Evolutionary conservation across 306 rosid genomes (phyloP), one percentile per base, ranked within the genome.

Genomic region (Begonia masoniana): DNA sequence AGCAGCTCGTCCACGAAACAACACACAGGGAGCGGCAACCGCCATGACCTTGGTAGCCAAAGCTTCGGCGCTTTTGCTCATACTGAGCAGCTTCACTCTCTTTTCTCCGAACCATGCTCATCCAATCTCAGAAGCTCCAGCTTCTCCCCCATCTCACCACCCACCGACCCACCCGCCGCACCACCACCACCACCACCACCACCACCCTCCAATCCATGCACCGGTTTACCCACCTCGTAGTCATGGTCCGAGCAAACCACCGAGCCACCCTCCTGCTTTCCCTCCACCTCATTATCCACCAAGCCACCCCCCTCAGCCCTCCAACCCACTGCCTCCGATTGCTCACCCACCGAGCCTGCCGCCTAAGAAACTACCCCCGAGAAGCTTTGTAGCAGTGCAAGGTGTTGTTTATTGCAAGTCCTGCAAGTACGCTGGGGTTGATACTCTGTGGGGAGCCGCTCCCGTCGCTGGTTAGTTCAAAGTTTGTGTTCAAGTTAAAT

Each of bases 371-470:
- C 78, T 70, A 6, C 4, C 63, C 12, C 79, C 76, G 1, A 78
- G 85, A 47, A 78, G 78, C 69, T 76, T 68, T 23, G 72, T 82
- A 0, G 85, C 94, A 0, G 91, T 89, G n/a, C 84, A 89, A 64
- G 97, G 97, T 6, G 97, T 89, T 36, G 97, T 89, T 42, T 85
- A 66, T 48, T 72, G 81, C 71, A 85, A 85, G 61, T 56, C 83
- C 10, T 89, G 95, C 89, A 78, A 82, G 50, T 81, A 82, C 39
- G 19, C 78, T 51, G 88, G 88, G 0, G 48, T 41, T 17, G 78
- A 76, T 50, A 80, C 91, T 2, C 94, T 85, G 19, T 41, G 54
- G 55, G 84, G 73, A 42, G 97, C 94, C 64, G 42, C 80, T 1
- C 74, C 78, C 5, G 35, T 75, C 13, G 66, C 64, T 45, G 95